A percentile compares a stretch with the other conserved stretches of the same genome.
phyloP scores from a whole-genome alignment of 2,329 filamentous ascomycete genomes.

The Colletotrichum theobromicola region DNA sequence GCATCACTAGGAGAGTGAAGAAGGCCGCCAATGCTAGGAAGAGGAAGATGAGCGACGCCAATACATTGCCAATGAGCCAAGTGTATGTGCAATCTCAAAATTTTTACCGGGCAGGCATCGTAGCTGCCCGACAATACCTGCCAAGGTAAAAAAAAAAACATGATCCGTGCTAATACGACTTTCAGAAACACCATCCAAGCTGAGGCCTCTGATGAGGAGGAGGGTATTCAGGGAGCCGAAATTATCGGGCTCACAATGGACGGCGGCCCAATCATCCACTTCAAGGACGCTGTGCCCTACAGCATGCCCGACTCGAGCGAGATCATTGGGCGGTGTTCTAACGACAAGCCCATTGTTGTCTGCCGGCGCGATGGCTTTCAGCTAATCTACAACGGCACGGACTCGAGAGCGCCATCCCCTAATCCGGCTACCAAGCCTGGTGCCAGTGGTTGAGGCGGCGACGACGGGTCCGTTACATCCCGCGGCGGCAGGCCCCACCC shows the following conservation, averaged over 20 bases:
- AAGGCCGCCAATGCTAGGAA: conserved; percentile 28
- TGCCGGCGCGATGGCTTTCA: conserved; percentile 40
- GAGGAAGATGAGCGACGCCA: conserved; percentile 26
- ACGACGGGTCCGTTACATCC: background rate
- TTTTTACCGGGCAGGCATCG: background rate
- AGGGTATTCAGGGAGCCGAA: conserved; percentile 32
- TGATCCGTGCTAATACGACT: conserved; percentile 22
- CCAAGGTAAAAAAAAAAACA: conserved; percentile 10
- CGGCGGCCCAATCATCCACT: conserved; percentile 52
- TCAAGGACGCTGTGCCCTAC: conserved; percentile 38
- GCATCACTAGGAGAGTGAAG: conserved; percentile 39
- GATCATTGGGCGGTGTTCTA: conserved; percentile 39
- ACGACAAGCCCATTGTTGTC: conserved; percentile 42
- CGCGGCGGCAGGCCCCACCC: conserved; percentile 12
- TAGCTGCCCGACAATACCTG: conserved; percentile 17
- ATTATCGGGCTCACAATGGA: conserved; percentile 51
- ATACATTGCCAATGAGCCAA: conserved; percentile 44
- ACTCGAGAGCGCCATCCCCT: conserved; percentile 9
- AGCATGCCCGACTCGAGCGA: conserved; percentile 35
- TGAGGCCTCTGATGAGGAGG: conserved; percentile 31
- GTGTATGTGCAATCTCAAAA: conserved; percentile 38
- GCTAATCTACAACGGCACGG: conserved; percentile 29
- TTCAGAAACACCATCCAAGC: conserved; percentile 39
- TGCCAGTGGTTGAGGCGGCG: conserved; percentile 3
- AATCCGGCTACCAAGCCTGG: conserved; percentile 7